These are phyloP conservation scores for Pseudocercospora musae DNA, from an alignment of 2,329 filamentous ascomycete species.

Conservation along the genomic window DNA sequence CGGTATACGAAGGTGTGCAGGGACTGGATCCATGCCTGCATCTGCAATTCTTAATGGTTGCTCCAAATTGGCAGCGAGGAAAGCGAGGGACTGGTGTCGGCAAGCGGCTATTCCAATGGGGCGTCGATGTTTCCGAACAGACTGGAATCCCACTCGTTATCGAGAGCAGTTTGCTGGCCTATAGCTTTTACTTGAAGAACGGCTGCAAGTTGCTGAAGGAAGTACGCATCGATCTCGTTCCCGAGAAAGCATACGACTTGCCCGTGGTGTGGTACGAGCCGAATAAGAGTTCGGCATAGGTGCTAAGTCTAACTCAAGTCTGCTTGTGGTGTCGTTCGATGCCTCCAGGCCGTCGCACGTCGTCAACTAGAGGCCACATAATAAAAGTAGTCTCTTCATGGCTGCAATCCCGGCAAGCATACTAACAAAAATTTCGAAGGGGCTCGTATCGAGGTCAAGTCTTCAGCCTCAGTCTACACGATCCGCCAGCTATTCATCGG, in stretches of 20 bases:
- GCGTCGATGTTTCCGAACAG: conserved; percentile 14
- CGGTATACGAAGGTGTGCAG: conserved; percentile 9
- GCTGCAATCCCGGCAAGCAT: neutral
- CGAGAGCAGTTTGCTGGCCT: conserved; percentile 18
- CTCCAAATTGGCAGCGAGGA: conserved; percentile 16
- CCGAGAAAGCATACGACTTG: conserved; percentile 22
- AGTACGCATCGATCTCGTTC: conserved; percentile 17
- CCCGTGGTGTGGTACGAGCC: conserved; percentile 21
- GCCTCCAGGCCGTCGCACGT: neutral
- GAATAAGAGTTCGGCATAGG: neutral
- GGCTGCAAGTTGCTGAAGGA: conserved; percentile 16
- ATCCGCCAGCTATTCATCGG: neutral
- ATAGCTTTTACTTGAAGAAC: conserved; percentile 23
- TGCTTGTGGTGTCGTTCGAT: neutral
- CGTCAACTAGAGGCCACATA: neutral
- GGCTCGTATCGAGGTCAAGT: neutral
- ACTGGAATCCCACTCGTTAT: conserved; percentile 15
- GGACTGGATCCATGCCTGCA: conserved; percentile 15
- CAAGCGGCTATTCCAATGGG: conserved; percentile 18
- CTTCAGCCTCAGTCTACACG: neutral
- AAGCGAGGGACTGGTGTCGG: conserved; percentile 13
- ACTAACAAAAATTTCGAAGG: neutral
- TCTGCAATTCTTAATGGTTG: conserved; percentile 21
- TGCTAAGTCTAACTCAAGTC: neutral
- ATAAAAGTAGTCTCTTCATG: neutral